phyloP scores from a whole-genome alignment of 2,329 filamentous ascomycete genomes.

The Onygenales sp. region DNA sequence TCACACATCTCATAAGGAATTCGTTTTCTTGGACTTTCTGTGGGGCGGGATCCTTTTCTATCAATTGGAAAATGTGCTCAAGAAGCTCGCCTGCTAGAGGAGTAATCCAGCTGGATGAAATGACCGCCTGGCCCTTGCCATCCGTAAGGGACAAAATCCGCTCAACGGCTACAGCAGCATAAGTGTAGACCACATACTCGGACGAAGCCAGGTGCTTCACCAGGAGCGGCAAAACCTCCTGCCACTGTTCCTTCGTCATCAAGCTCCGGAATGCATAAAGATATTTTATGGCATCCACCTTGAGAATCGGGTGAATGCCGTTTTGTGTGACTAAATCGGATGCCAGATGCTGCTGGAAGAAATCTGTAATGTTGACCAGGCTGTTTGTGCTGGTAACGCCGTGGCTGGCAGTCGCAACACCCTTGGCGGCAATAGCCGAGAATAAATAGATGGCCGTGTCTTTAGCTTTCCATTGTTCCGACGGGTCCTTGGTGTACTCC shows the following conservation, averaged over 20 bases:
- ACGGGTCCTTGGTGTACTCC: conserved; percentile 58
- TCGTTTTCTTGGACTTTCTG: conserved; percentile 98
- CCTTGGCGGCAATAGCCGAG: conserved; percentile 87
- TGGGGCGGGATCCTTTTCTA: conserved; percentile 73
- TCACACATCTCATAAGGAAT: conserved; percentile 96
- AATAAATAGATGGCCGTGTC: conserved; percentile 98
- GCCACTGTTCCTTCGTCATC: conserved; percentile 85
- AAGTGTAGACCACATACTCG: conserved; percentile 96
- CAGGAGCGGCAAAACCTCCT: conserved; percentile 75
- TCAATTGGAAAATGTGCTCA: conserved; percentile 80
- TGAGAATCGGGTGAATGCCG: conserved; percentile 70
- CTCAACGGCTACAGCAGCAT: conserved; percentile 94
- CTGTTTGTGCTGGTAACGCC: conserved; percentile 86
- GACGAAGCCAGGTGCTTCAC: conserved; percentile 82
- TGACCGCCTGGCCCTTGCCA: conserved; percentile 65
- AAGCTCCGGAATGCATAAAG: conserved; percentile 95
- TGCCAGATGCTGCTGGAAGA: conserved; percentile 88
- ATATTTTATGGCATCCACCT: conserved; percentile 97
- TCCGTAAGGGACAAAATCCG: conserved; percentile 77
- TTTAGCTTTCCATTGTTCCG: conserved; percentile 86
- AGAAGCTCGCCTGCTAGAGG: conserved; percentile 78
- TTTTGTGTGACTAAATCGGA: conserved; percentile 68
- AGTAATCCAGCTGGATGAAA: conserved; percentile 67
- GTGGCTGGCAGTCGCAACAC: conserved; percentile 72
- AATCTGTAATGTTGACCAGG: conserved; percentile 82